Conservation (phyloP, 2,329 filamentous ascomycete species). For the Fonsecaea pugnacius region DNA sequence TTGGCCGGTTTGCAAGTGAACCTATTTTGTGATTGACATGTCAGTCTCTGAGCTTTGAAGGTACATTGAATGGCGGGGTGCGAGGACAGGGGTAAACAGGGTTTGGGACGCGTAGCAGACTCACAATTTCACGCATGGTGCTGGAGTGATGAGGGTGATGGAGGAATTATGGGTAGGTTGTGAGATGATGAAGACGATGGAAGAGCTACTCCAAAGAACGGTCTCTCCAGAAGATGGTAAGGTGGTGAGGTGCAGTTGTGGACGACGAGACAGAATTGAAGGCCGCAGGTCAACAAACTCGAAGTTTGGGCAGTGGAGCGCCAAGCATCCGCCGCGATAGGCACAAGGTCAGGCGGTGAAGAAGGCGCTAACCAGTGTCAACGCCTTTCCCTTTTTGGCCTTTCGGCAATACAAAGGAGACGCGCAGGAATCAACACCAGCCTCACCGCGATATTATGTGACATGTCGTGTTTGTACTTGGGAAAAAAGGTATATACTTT, state of each 20-base stretch:
- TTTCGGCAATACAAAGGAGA: conserved; percentile 12
- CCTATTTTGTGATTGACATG: conserved; percentile 66
- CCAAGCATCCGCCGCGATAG: conserved; percentile 3
- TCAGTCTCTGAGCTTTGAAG: conserved; percentile 54
- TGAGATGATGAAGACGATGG: conserved; percentile 11
- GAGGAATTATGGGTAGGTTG: conserved; percentile 19
- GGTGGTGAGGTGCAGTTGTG: conserved; percentile 26
- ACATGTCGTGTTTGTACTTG: not conserved
- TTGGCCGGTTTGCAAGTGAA: conserved; percentile 99
- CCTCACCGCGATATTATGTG: not conserved
- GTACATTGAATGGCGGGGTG: conserved; percentile 30
- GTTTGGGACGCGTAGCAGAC: conserved; percentile 51
- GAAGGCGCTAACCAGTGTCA: conserved; percentile 20
- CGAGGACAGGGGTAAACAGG: conserved; percentile 38
- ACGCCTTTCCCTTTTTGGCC: conserved; percentile 14
- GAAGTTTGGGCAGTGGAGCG: conserved; percentile 19
- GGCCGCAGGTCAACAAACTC: conserved; percentile 30
- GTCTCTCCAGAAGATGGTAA: conserved; percentile 12
- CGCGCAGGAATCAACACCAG: conserved; percentile 5
- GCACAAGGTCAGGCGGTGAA: conserved; percentile 31
- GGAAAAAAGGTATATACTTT: not conserved
- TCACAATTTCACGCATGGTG: conserved; percentile 77
- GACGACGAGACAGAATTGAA: conserved; percentile 24
- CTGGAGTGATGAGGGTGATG: conserved; percentile 14
- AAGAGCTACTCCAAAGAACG: conserved; percentile 18